phyloP scores from a whole-genome alignment of 78 protist species.

The Pigoraptor vietnamica region DNA sequence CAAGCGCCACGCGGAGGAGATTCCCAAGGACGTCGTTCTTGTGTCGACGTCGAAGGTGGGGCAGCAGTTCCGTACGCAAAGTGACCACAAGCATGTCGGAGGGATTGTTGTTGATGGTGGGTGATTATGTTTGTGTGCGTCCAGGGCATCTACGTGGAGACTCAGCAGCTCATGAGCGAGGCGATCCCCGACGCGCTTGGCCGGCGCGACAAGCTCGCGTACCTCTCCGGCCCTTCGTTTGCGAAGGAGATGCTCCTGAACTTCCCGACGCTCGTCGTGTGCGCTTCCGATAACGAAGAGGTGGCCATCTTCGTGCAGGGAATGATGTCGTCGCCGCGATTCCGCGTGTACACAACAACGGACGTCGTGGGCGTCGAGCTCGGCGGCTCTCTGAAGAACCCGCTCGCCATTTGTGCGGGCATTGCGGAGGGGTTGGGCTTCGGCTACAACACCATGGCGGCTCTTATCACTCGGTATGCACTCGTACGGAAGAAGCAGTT shows the following conservation, averaged over 20 bases:
- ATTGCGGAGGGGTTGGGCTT: constrained; percentile 56
- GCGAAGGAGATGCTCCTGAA: constrained; percentile 37
- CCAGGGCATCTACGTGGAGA: constrained; percentile 24
- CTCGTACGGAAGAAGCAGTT: no score
- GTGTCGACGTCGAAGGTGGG: constrained; percentile 23
- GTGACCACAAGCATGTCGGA: no score
- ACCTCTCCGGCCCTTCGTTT: constrained; percentile 50
- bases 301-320: constrained; percentile 20
- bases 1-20: neutral
- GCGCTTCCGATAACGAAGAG: constrained; percentile 12
- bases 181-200: constrained; percentile 17
- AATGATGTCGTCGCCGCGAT: constrained; percentile 9
- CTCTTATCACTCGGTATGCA: constrained; percentile 44
- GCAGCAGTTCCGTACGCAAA: neutral
- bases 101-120: no score
- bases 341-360: constrained; percentile 36
- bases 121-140: no score
- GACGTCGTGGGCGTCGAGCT: constrained; percentile 66
- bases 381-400: constrained; percentile 64
- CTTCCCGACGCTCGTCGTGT: constrained; percentile 36
- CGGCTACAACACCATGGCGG: constrained; percentile 52
- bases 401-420: constrained; percentile 65
- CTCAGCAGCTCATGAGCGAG: constrained; percentile 19
- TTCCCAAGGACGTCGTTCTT: constrained; percentile 17
- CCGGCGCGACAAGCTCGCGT: neutral